A percentile compares a stretch with the other conserved stretches of the same genome.
phyloP scores from a whole-genome alignment of 2,329 filamentous ascomycete species.

The Diaporthe destruens region DNA sequence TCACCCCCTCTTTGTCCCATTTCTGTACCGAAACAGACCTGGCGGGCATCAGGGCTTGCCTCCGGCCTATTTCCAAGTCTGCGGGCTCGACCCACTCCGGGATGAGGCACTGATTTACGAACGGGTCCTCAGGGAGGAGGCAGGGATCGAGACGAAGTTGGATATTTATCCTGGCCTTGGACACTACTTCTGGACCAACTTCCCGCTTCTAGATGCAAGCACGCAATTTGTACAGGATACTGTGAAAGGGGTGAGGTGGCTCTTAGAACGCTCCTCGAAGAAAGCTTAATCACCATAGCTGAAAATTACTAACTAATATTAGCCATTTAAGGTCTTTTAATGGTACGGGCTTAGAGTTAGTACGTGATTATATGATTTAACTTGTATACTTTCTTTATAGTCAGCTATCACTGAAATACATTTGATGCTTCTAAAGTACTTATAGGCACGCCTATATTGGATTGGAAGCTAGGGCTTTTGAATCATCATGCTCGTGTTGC shows the following conservation, averaged over 20 bases:
- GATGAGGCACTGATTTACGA: conserved; percentile 67
- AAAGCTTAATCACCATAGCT: background rate
- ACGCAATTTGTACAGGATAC: conserved; percentile 48
- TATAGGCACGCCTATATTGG: background rate
- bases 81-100: conserved; percentile 62
- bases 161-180: conserved; percentile 50
- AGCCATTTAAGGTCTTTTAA: background rate
- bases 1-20: conserved; percentile 22
- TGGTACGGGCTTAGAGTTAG: too few species aligned
- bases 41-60: conserved; percentile 52
- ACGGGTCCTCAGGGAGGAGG: conserved; percentile 57
- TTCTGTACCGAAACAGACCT: conserved; percentile 9
- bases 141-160: conserved; percentile 55
- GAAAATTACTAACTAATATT: background rate
- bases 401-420: too few species aligned
- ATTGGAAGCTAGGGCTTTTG: too few species aligned
- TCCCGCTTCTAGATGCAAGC: conserved; percentile 44
- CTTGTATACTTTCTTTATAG: too few species aligned
- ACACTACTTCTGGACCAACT: conserved; percentile 49
- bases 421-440: too few species aligned
- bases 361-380: too few species aligned
- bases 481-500: background rate
- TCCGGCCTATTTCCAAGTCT: conserved; percentile 62
- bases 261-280: conserved; percentile 41
- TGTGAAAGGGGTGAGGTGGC: conserved; percentile 45